Evolutionary conservation across 2,329 filamentous ascomycete species (phyloP), one percentile per base, ranked within the genome.

Genomic region (Fusarium abutilonis): DNA sequence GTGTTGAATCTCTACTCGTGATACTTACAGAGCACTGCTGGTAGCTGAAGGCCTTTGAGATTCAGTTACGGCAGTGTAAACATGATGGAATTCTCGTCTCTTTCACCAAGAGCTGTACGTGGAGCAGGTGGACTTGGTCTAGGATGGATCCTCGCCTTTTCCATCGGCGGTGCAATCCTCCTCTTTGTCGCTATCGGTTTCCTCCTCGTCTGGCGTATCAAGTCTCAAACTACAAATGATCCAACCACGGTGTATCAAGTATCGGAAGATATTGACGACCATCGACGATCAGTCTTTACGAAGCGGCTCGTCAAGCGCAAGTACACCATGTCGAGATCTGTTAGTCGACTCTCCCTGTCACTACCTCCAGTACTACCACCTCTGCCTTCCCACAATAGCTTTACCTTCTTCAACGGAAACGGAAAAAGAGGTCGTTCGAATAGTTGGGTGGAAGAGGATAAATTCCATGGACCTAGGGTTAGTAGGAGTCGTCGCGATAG

Each of bases 371-470:
- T 74, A 10, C 62, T 77, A 39, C 73, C 76, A 6, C 73, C 73
- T 3, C 62, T 77, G 46, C 73, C 74, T 23, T 67, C 73, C 28
- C 70, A 75, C n/a, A 68, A 71, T 36, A 73, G 66, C 56, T 66
- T 74, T 26, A 63, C 39, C 11, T 68, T 75, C 31, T 72, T 71
- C 60, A 41, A 53, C 68, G 52, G 70, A 66, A 48, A 75, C 65
- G 67, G 70, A 60, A 66, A 64, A 29, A 61, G 54, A 21, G 64
- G 64, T 15, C 45, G 67, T 9, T 71, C 72, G 47, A 67, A 56
- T 40, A 78, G 76, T 15, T 84, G 80, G 81, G 79, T 82, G 26
- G 80, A 83, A 53, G 82, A 82, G 62, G 81, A 84, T 45, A 77
- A 76, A 50, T 72, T 82, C n/a, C 80, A 83, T 55, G 81, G 81